phyloP scores from a whole-genome alignment of 805 yeast genomes.

The Suhomyces prunicola region DNA sequence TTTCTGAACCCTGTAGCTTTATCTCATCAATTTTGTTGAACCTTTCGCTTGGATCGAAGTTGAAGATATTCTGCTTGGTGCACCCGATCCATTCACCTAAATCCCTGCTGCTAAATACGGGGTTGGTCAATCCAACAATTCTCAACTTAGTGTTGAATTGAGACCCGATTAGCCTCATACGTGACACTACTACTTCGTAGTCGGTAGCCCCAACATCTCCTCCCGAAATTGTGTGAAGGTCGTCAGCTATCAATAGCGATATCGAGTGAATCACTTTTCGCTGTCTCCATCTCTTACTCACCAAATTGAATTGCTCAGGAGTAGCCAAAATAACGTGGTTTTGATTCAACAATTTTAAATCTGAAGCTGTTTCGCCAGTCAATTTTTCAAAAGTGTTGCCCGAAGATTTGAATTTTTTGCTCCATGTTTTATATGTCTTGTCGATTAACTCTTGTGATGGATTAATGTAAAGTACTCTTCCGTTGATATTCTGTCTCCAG shows the following conservation, averaged over 20 bases:
- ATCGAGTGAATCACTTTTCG: conserved; percentile 66
- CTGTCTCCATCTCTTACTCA: conserved; percentile 82
- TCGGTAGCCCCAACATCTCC: conserved; percentile 46
- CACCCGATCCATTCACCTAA: conserved; percentile 87
- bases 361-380: conserved; percentile 51
- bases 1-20: conserved; percentile 46
- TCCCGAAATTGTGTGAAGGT: conserved; percentile 62
- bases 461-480: conserved; percentile 69
- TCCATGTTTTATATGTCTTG: conserved; percentile 49
- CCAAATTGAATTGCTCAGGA: conserved; percentile 69
- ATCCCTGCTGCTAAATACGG: conserved; percentile 73
- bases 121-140: conserved; percentile 64
- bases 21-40: conserved; percentile 53
- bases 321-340: conserved; percentile 74
- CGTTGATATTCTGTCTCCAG: conserved; percentile 61
- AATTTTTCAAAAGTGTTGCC: conserved; percentile 58
- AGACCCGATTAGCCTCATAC: conserved; percentile 67
- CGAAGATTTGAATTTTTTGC: conserved; percentile 39
- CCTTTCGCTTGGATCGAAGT: conserved; percentile 66
- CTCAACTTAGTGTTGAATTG: conserved; percentile 60
- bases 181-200: conserved; percentile 68
- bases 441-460: conserved; percentile 62
- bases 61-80: conserved; percentile 55
- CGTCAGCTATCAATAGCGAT: conserved; percentile 69
- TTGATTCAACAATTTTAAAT: conserved; percentile 52